Evolutionary conservation across 306 rosid genomes (phyloP), one percentile per base, ranked within the genome.

Genomic region (Neltuma alba): DNA sequence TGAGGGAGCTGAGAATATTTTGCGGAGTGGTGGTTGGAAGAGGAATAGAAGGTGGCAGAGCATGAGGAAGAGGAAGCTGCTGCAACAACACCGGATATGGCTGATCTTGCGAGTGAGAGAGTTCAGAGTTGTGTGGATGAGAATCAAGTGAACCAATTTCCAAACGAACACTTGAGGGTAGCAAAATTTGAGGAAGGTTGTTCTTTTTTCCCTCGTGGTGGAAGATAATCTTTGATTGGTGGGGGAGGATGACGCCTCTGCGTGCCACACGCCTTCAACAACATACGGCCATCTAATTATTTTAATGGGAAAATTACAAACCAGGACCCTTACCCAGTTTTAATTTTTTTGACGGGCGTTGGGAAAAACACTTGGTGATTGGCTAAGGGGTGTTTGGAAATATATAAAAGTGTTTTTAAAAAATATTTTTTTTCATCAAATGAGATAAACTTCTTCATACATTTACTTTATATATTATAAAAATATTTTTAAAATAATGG

Each of bases 31-130:
- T n/a, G 63, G 57, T 76, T 85, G 70, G 82, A 75, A 78, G 83
- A 75, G 80, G 83, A 54, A 81, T 82, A 68, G 90, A 88, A 74
- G 47, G 91, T 79, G 86, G 96, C 84, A 3, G 87, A 80, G 75
- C 76, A 84, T 38, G 91, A 85, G 55, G 97, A 85, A 7, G 93
- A 80, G 41, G 89, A 87, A 42, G 89, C 85, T 28, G 90, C 94
- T 55, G 90, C 94, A 66, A 88, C 89, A 84, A 88, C 86, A 37
- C 89, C 83, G 37, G 97, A 88, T 93, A 93, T 93, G 74, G 65
- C 72, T 82, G 54, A 10, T 54, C 62, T 21, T 54, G 62, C 8
- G 62, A 23, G 33, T 58, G 70, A 8, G 10, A n/a, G n/a, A n/a
- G n/a, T n/a, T n/a, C n/a, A n/a, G n/a, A n/a, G n/a, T n/a, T n/a